Evolutionary conservation across 2,329 filamentous ascomycete genomes (phyloP).

Genomic region (Fusarium sp.): DNA sequence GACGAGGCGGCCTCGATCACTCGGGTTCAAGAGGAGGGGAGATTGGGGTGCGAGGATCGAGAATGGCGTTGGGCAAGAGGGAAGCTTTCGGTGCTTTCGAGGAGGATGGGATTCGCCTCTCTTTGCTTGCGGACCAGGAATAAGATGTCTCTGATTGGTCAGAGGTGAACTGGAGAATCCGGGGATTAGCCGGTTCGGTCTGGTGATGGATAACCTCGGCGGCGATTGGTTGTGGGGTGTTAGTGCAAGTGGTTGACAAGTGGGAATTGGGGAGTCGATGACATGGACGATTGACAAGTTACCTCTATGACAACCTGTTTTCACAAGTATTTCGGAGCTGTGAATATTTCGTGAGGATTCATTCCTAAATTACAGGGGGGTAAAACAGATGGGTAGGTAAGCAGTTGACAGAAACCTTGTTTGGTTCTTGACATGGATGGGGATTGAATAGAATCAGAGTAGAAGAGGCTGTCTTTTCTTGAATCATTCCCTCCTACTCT

Average conservation of each 20-base stretch:
- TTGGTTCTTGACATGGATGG: neutral
- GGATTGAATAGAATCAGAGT: neutral
- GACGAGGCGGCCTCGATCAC: slow-evolving; percentile 37
- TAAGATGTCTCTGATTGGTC: slow-evolving; percentile 49
- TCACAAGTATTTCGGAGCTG: neutral
- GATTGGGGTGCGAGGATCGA: slow-evolving; percentile 23
- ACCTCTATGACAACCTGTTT: neutral
- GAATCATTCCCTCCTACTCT: neutral
- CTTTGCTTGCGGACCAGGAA: slow-evolving; percentile 43
- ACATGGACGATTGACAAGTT: neutral
- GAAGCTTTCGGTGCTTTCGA: slow-evolving; percentile 43
- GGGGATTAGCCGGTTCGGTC: slow-evolving; percentile 47
- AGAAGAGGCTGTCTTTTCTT: neutral
- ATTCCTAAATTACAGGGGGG: neutral
- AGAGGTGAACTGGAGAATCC: slow-evolving; percentile 12
- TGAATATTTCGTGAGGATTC: neutral
- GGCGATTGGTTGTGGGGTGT: neutral
- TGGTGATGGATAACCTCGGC: slow-evolving; percentile 23
- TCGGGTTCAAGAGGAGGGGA: slow-evolving; percentile 33
- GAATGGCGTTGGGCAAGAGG: slow-evolving; percentile 25
- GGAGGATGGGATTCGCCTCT: slow-evolving; percentile 47
- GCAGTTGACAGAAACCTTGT: neutral
- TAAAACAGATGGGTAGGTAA: neutral
- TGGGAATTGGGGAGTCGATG: neutral
- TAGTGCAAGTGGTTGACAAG: neutral